Evolutionary conservation across 805 yeast species (phyloP).

Genomic region (Suhomyces sp.): DNA sequence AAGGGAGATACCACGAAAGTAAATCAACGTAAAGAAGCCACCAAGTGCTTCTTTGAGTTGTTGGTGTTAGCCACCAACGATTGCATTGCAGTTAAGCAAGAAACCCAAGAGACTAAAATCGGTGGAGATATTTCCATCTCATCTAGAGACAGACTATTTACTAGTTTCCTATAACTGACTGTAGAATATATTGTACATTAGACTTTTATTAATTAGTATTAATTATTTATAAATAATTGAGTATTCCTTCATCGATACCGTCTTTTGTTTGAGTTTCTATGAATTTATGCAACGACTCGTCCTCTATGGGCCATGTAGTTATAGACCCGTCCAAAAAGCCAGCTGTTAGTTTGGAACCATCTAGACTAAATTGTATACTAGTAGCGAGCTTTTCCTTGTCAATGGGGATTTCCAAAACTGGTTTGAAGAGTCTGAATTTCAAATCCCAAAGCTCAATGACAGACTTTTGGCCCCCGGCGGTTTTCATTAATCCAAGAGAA

Average conservation of each 20-base stretch:
- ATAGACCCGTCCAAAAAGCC: constrained; percentile 23
- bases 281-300: constrained; percentile 1
- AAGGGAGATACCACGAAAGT: constrained; percentile 12
- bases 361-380: constrained; percentile 12
- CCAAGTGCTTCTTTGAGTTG: constrained; percentile 76
- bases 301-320: constrained; percentile 5
- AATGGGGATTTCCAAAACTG: constrained; percentile 14
- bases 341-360: constrained; percentile 18
- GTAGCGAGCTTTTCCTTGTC: constrained; percentile 6
- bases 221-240: constrained; percentile 1
- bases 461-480: constrained; percentile 4
- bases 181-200: background rate
- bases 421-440: constrained; percentile 13
- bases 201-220: background rate
- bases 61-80: constrained; percentile 78
- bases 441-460: constrained; percentile 33
- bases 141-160: constrained; percentile 40
- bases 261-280: background rate
- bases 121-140: constrained; percentile 59
- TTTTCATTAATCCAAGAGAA: constrained; percentile 19
- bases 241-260: constrained; percentile 8
- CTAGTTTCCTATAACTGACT: constrained; percentile 16
- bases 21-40: constrained; percentile 56
- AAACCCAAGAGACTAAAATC: constrained; percentile 26
- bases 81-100: constrained; percentile 62